These are phyloP conservation scores for Pleurotus eryngii DNA, from an alignment of 768 basidiomycete genomes.

Conservation along the genomic window DNA sequence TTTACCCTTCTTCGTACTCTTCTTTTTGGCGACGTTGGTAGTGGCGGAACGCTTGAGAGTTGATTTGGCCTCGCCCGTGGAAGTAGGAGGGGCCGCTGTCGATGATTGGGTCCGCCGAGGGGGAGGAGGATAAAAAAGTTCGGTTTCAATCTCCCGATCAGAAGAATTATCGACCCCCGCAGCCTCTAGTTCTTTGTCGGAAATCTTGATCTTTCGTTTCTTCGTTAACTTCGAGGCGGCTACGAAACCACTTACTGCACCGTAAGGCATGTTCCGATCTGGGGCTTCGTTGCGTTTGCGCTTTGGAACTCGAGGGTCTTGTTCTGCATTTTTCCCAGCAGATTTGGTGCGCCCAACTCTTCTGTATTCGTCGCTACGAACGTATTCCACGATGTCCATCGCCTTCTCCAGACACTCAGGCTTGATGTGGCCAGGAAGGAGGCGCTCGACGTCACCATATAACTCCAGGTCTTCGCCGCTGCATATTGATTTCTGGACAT, in stretches of 20 bases:
- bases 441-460: slow-evolving; percentile 86
- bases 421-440: slow-evolving; percentile 75
- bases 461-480: slow-evolving; percentile 86
- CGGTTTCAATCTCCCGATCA: slow-evolving; percentile 65
- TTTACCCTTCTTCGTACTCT: slow-evolving; percentile 17
- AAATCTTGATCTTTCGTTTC: slow-evolving; percentile 39
- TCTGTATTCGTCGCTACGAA: slow-evolving; percentile 38
- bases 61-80: slow-evolving; percentile 29
- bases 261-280: slow-evolving; percentile 66
- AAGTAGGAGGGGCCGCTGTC: slow-evolving; percentile 17
- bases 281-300: slow-evolving; percentile 70
- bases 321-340: slow-evolving; percentile 23
- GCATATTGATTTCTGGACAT: slow-evolving; percentile 85
- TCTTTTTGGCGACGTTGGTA: slow-evolving; percentile 33
- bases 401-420: slow-evolving; percentile 76
- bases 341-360: slow-evolving; percentile 30
- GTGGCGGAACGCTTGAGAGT: slow-evolving; percentile 40
- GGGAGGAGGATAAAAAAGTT: slow-evolving; percentile 34
- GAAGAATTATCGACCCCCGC: slow-evolving; percentile 64
- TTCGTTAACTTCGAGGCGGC: slow-evolving; percentile 54
- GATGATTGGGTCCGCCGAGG: slow-evolving; percentile 53
- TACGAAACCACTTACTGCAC: slow-evolving; percentile 72
- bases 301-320: slow-evolving; percentile 42
- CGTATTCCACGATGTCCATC: slow-evolving; percentile 79
- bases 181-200: slow-evolving; percentile 42